Base-by-base conservation (phyloP, 495 filamentous ascomycete species). In the Neurospora tetrasperma region DNA sequence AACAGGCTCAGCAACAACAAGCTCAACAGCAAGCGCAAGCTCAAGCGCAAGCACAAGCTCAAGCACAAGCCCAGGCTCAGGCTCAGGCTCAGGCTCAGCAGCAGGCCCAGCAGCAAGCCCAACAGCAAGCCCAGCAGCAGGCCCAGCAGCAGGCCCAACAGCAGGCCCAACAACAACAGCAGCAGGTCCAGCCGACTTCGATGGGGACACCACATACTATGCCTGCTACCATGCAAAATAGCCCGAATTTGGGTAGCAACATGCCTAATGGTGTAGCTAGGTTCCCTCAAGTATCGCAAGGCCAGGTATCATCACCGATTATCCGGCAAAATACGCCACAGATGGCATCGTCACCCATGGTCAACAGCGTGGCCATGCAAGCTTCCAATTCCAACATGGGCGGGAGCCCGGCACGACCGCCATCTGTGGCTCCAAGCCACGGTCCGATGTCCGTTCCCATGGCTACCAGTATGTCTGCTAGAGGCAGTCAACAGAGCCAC, bases 311-410 rank as follows among this genome's bases (percentile, higher is more conserved):
- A 7, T 96, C 93, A 12, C 94, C 94, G 0, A 86, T 95, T 74
- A 82, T 93, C 68, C 88, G 93, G 42, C 91, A 94, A 69, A 89
- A 90, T 71, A 97, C 94, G 3, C 93, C 94, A 7, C 91, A 92
- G 75, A 88, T 84, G 44, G 88, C 87, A 71, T 93, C 93, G 27
- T 96, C 94, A 20, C 93, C 94, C 5, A 86, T 92, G 78, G 88
- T 93, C 71, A 85, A 85, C 54, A 90, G 84, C 71, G 90, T 92
- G 43, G 86, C 93, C 0, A 96, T 97, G 93, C 89, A 89, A 54
- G 86, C 89, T 71, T 91, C 90, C n/a, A 89, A 90, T 42, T 94
- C 93, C 2, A 91, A 88, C 79, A 92, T 92, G 77, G 93, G 90
- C 70, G 90, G 89, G 69, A 93, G 90, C 75, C 94, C 94, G 23